These are phyloP conservation scores for Pyrenochaeta sp. DNA, from an alignment of 2,329 filamentous ascomycete species.

Conservation along the genomic window DNA sequence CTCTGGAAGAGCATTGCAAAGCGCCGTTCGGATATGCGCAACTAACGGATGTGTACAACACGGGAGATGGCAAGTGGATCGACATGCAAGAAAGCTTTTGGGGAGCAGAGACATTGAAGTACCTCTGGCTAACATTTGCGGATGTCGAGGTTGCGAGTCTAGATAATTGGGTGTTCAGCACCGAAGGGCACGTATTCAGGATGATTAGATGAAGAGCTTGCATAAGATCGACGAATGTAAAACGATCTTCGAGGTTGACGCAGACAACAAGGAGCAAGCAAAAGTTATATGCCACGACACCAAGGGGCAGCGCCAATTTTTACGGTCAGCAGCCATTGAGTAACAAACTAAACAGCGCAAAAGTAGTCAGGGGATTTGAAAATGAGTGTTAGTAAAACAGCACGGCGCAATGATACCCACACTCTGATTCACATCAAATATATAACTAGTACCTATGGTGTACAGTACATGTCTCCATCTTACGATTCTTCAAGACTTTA, in stretches of 20 bases:
- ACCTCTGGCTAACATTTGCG: slow-evolving; percentile 51
- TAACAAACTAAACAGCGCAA: background rate
- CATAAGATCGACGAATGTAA: no score
- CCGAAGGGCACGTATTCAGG: slow-evolving; percentile 52
- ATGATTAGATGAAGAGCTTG: slow-evolving; percentile 46
- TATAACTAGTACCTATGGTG: background rate
- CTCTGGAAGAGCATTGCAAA: slow-evolving; percentile 49
- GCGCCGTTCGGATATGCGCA: slow-evolving; percentile 51
- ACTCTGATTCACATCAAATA: background rate
- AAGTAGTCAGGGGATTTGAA: no score
- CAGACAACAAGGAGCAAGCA: background rate
- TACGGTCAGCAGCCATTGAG: no score
- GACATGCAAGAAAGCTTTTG: slow-evolving; percentile 52
- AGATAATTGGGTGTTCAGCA: slow-evolving; percentile 56
- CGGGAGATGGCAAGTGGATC: slow-evolving; percentile 37
- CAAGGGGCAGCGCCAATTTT: no score
- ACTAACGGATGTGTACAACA: slow-evolving; percentile 45
- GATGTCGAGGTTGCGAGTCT: slow-evolving; percentile 47
- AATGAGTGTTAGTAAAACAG: no score
- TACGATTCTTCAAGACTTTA: no score
- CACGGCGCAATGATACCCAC: background rate
- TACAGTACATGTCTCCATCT: no score
- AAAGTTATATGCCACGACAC: background rate
- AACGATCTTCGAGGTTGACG: background rate
- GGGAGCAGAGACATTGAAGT: slow-evolving; percentile 53